Base-by-base conservation (phyloP, 169 alveolate genomes). In the Cystoisospora suis region DNA sequence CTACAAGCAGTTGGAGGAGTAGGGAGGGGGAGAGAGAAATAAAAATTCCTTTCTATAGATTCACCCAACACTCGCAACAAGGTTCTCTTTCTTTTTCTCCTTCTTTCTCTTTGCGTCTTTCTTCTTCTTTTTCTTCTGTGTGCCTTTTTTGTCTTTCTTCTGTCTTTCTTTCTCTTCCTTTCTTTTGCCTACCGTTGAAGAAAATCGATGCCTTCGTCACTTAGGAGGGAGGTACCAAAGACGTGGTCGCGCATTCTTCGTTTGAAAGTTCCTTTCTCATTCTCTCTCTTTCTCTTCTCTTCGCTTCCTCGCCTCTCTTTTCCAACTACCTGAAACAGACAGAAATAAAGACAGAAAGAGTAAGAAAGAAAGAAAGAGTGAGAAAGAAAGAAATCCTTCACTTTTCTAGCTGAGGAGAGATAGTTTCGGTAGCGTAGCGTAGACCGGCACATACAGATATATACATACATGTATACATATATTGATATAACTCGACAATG, bases 151-250 rank as follows among this genome's bases (percentile, higher is more conserved):
- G 40, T 58, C 3, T 58, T 29, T 27, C 61, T 53, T 53, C 42
- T 34, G 38, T 27, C 2, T 46, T 2, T 6, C 2, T 2, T 27
- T 69, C 29, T 46, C 9, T 32, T 34, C 17, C 38, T 9, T 27
- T 1, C 44, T 27, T 17, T 4, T 34, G 38, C 9, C 40, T 7
- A 72, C 83, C 58, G 36, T 3, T 46, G 23, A 34, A 72, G 83
- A 34, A 72, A 72, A 38, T 72, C 58, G 53, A 72, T n/a, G 3
- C 83, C 83, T 27, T 38, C 40, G 45, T 72, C 56, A 32, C 83
- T 72, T 12, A 72, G 53, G 3, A 72, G 83, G 58, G 36, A 56
- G 38, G 58, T 46, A 7, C 56, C 83, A 40, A 72, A 72, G 45
- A n/a, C n/a, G 29, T 36, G 83, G 83, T 72, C 83, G 27, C 58